Evolutionary conservation across 495 filamentous ascomycete species (phyloP).

Genomic region (Penicillium antarcticum): DNA sequence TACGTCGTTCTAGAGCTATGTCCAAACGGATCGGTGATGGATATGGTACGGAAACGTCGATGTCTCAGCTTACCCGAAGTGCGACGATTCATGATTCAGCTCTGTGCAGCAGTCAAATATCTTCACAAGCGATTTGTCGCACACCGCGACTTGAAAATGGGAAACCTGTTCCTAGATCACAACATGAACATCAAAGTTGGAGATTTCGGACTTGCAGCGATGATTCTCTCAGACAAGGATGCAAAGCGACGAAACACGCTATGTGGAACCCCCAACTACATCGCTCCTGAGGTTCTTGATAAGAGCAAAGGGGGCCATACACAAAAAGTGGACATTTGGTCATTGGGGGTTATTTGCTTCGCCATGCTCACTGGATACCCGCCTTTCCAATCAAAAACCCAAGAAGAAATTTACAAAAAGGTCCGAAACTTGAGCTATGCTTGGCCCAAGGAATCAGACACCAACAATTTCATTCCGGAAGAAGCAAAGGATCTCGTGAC

Average conservation of each 20-base stretch:
- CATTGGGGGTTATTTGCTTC: conserved; percentile 89
- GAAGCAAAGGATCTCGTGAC: conserved; percentile 77
- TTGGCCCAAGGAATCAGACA: conserved; percentile 62
- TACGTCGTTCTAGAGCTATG: conserved; percentile 95
- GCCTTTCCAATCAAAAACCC: conserved; percentile 81
- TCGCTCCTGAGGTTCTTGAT: conserved; percentile 91
- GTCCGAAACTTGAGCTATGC: conserved; percentile 69
- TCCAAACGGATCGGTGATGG: conserved; percentile 95
- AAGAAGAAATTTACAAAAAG: conserved; percentile 81
- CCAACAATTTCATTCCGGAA: conserved; percentile 46
- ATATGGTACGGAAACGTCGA: conserved; percentile 88
- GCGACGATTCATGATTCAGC: conserved; percentile 86
- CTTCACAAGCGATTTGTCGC: conserved; percentile 93
- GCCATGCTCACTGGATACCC: conserved; percentile 89
- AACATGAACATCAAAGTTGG: conserved; percentile 98
- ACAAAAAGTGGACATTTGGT: conserved; percentile 95
- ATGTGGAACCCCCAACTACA: conserved; percentile 97
- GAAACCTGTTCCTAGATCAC: conserved; percentile 92
- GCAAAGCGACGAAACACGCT: conserved; percentile 83
- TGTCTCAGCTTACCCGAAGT: conserved; percentile 88
- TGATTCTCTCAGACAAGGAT: conserved; percentile 82
- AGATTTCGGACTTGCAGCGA: conserved; percentile 94
- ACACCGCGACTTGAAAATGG: conserved; percentile 96
- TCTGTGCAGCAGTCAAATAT: conserved; percentile 94
- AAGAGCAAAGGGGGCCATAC: conserved; percentile 77